Evolutionary conservation across 192 early-diverging fungal species (phyloP).

Genomic region (Dissophora globulifera): DNA sequence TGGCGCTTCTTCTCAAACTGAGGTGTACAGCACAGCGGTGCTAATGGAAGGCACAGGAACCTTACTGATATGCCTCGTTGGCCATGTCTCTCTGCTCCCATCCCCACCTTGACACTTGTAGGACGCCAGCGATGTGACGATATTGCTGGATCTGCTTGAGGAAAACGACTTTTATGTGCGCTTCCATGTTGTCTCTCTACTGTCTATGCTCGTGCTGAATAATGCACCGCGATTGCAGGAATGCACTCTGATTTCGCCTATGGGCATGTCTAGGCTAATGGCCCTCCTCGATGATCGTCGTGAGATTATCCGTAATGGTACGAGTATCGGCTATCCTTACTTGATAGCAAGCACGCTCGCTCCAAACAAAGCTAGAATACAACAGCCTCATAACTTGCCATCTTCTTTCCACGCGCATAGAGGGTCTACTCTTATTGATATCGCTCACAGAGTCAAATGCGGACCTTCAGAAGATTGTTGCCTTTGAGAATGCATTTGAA

Average conservation of each 20-base stretch:
- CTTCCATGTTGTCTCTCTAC: slow-evolving; percentile 90
- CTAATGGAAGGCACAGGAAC: too few species aligned
- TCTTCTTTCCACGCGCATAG: slow-evolving; percentile 56
- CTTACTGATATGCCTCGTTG: too few species aligned
- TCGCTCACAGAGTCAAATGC: slow-evolving; percentile 91
- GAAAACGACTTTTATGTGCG: slow-evolving; percentile 95
- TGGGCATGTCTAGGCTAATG: slow-evolving; percentile 87
- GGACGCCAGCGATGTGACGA: slow-evolving; percentile 75
- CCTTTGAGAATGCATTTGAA: slow-evolving; percentile 99
- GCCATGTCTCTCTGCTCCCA: too few species aligned
- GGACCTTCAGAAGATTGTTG: slow-evolving; percentile 99
- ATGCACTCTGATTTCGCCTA: slow-evolving; percentile 86
- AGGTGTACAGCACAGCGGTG: too few species aligned
- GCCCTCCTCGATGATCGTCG: slow-evolving; percentile 92
- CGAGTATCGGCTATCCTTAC: too few species aligned
- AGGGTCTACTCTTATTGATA: slow-evolving; percentile 92
- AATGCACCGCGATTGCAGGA: slow-evolving; percentile 76
- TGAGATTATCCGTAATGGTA: slow-evolving; percentile 96
- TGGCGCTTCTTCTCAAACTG: too few species aligned
- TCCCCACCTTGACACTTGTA: slow-evolving; percentile 25
- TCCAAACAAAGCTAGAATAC: too few species aligned
- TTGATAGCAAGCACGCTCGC: too few species aligned
- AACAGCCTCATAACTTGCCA: too few species aligned
- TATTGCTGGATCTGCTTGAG: slow-evolving; percentile 87
- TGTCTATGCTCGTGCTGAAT: slow-evolving; percentile 78